These are phyloP conservation scores for Magnusiomyces suaveolens DNA, from an alignment of 1,139 yeast genomes.

Conservation along the genomic window DNA sequence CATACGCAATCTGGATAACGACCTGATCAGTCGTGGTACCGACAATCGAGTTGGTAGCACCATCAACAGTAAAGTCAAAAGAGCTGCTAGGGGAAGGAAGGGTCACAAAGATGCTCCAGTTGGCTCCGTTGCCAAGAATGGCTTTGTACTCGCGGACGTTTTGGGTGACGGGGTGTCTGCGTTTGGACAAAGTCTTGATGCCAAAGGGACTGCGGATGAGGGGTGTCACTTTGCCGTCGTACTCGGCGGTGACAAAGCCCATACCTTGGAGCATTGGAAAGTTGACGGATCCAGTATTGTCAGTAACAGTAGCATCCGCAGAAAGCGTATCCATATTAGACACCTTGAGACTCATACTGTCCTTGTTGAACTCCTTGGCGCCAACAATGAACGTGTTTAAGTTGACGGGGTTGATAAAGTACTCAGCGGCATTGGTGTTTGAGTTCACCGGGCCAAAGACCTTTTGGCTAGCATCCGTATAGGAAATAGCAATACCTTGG, in stretches of 20 bases:
- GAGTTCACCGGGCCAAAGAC: constrained; percentile 32
- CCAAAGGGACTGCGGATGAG: constrained; percentile 47
- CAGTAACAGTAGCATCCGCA: constrained; percentile 33
- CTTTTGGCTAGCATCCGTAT: constrained; percentile 41
- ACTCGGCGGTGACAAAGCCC: constrained; percentile 67
- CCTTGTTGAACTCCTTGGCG: constrained; percentile 40
- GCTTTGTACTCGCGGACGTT: constrained; percentile 48
- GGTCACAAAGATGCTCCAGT: constrained; percentile 54
- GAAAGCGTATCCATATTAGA: constrained; percentile 45
- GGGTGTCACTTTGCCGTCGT: constrained; percentile 56
- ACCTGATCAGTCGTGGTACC: constrained; percentile 39
- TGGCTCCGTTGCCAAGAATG: constrained; percentile 40
- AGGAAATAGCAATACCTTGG: constrained; percentile 53
- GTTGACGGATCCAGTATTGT: constrained; percentile 19
- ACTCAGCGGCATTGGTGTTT: constrained; percentile 33
- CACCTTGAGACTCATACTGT: constrained; percentile 40
- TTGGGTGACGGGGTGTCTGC: constrained; percentile 15
- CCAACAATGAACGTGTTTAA: constrained; percentile 47
- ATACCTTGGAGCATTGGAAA: constrained; percentile 56
- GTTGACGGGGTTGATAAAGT: constrained; percentile 47
- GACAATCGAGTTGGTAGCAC: constrained; percentile 7
- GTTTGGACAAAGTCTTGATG: constrained; percentile 35
- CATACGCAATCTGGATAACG: constrained; percentile 48
- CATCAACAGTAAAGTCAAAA: constrained; percentile 33
- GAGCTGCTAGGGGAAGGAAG: constrained; percentile 35